Base-by-base conservation (phyloP, 371 early-diverging fungal species). In the Mucor lusitanicus region DNA sequence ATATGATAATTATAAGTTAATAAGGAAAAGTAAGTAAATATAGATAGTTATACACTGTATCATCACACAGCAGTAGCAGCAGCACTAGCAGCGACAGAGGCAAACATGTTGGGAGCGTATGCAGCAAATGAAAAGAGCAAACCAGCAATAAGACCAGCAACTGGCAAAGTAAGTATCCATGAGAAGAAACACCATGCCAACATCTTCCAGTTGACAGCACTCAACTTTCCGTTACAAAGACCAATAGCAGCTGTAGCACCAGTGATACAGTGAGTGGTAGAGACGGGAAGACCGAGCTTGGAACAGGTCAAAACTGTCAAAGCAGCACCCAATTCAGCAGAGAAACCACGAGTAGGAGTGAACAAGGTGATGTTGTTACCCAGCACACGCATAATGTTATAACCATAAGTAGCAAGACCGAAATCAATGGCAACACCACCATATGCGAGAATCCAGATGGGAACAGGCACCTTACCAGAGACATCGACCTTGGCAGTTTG, bases 221-320 rank as follows among this genome's bases (percentile, higher is more conserved):
- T 86, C 23, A 72, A 68, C 55, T 80, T 88, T 55, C 94, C 93
- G 68, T 91, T 91, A 80, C 89, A 89, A n/a, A 95, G 83, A 63
- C 95, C 95, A 59, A 95, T 87, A 42, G 87, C 89, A n/a, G 90
- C 85, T 15, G 92, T 93, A 27, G 95, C 89, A 44, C 95, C 95
- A 56, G 91, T 90, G 42, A 94, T 91, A 76, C 95, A 95, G 64
- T 95, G 95, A 11, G 95, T 95, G 5, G 95, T 94, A n/a, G 93
- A 93, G 17, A 95, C 90, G 28, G 95, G 95, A 33, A 95, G 72
- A 54, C 90, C 92, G 23, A 94, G 68, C 72, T 88, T 88, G 61
- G 94, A 91, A 63, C 91, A 91, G 7, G 93, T 92, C 57, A 95
- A 74, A n/a, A 95, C 93, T 2, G 95, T 91, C 32, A 95, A 77